Evolutionary conservation across 2,329 filamentous ascomycete genomes (phyloP), one percentile per base, ranked within the genome.

Genomic region (Epicoccum sorghinum): DNA sequence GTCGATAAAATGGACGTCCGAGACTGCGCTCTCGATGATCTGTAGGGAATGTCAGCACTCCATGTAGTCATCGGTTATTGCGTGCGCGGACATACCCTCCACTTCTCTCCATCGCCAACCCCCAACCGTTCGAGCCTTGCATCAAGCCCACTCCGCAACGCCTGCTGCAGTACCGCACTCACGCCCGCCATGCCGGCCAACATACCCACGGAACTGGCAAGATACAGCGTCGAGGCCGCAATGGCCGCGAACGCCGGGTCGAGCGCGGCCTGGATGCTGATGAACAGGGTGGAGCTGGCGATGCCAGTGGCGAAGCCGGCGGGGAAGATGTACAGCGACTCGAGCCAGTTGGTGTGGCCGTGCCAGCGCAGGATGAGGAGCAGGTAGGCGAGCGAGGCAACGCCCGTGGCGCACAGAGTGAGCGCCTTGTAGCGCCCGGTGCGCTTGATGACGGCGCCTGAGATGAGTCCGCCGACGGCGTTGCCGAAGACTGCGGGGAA

Each of bases 401-500:
- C 39, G 7, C 62, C 23, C 0, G 63, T 65, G 6, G 67, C 64
- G 2, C 61, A 29, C 3, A 66, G 46, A 8, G 59, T 64, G 7
- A 66, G 49, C 7, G 38, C 22, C 45, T 69, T 70, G 52, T 71
- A 71, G 1, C 62, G 59, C n/a, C 68, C 68, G 9, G 62, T 64
- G 14, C 60, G 47, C 8, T 44, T 55, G 52, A 62, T 62, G 10
- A 62, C 51, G 43, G 58, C 58, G 14, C 62, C 62, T 4, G 72
- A 73, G 38, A 79, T 78, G 0, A 91, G 74, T 0, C 86, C 86
- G 1, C 87, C 88, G 0, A 85, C 55, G 0, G 87, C 83, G 61
- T 91, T 90, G 0, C 88, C 88, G 0, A 83, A 72, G 0, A 91
- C 86, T 0, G 88, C 85, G 0, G 88, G 88, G 36, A 90, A 79